Evolutionary conservation across 345 rosid species (phyloP).

Genomic region (Fremontodendron californicum): DNA sequence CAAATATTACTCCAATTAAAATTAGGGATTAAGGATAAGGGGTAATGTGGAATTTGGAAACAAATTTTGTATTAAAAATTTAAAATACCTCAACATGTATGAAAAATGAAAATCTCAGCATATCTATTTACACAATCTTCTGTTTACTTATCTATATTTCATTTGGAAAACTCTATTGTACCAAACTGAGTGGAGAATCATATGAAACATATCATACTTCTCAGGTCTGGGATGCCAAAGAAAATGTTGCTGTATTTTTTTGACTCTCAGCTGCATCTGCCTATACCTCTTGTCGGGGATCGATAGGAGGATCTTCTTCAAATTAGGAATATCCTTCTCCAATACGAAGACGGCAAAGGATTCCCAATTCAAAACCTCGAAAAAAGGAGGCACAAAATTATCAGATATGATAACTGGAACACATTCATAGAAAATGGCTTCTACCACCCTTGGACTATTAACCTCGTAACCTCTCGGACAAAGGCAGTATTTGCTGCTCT

Average conservation of each 20-base stretch:
- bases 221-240: slow-evolving; percentile 84
- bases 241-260: slow-evolving; percentile 84
- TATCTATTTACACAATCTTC: neutral
- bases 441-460: slow-evolving; percentile 91
- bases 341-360: slow-evolving; percentile 74
- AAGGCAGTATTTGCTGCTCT: slow-evolving; percentile 92
- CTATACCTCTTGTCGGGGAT: slow-evolving; percentile 51
- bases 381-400: slow-evolving; percentile 86
- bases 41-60: neutral
- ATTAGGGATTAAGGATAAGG: too few species aligned
- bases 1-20: too few species aligned
- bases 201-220: slow-evolving; percentile 79
- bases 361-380: slow-evolving; percentile 81
- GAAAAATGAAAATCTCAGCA: neutral
- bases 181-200: slow-evolving; percentile 95
- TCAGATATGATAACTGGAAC: slow-evolving; percentile 92
- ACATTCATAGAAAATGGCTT: slow-evolving; percentile 80
- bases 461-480: slow-evolving; percentile 94
- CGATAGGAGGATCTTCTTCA: slow-evolving; percentile 74
- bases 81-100: slow-evolving; percentile 7
- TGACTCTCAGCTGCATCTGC: slow-evolving; percentile 74
- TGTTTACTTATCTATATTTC: slow-evolving; percentile 22
- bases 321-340: slow-evolving; percentile 79
- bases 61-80: neutral
- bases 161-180: slow-evolving; percentile 71